These are phyloP conservation scores for Fusarium tanahbumbuense DNA, from an alignment of 2,329 filamentous ascomycete genomes.

Conservation along the genomic window DNA sequence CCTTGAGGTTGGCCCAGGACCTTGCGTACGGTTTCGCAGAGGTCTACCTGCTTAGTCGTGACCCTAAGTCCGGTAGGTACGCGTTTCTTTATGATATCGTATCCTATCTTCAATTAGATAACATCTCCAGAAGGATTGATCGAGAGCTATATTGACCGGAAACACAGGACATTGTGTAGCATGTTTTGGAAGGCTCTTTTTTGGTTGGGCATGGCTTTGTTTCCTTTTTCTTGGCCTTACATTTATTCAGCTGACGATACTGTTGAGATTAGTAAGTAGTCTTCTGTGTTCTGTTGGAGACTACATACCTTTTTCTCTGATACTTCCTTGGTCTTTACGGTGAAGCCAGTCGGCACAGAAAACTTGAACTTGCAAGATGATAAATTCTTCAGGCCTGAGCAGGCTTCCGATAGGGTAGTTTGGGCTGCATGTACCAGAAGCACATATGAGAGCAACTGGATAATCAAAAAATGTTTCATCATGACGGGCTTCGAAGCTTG, in stretches of 20 bases:
- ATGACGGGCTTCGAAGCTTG: accelerated
- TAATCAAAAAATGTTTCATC: too few species aligned
- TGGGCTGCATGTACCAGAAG: not conserved
- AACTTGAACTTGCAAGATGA: not conserved
- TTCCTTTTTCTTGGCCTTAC: not conserved
- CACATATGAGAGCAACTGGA: not conserved
- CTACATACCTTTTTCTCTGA: not conserved
- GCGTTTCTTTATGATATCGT: not conserved
- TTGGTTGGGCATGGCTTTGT: not conserved
- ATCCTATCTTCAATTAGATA: accelerated
- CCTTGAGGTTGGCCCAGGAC: not conserved
- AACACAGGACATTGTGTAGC: not conserved
- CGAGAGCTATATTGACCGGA: accelerated
- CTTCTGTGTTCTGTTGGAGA: accelerated
- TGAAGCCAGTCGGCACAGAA: not conserved
- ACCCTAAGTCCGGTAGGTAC: not conserved
- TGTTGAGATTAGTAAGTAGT: accelerated
- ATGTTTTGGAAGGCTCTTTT: not conserved
- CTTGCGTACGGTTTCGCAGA: not conserved
- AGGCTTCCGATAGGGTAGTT: accelerated
- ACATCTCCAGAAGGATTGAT: accelerated
- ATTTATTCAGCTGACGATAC: not conserved
- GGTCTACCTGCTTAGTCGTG: not conserved
- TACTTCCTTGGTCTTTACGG: not conserved
- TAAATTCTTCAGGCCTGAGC: not conserved